Base-by-base conservation (phyloP, 495 filamentous ascomycete genomes). In the Penicillium steckii region DNA sequence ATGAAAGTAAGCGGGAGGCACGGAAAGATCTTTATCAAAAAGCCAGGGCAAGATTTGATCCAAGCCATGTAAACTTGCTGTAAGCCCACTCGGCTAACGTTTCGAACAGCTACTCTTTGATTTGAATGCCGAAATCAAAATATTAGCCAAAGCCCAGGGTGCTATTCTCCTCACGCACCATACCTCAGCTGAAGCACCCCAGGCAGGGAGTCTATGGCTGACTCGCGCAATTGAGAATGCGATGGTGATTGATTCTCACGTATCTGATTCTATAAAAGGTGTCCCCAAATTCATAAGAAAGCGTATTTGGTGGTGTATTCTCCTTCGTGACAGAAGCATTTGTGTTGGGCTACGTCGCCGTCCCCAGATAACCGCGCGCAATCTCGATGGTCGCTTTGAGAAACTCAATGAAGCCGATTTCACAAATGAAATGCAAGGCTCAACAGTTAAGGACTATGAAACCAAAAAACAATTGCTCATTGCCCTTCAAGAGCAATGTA, bases 291-390 rank as follows among this genome's bases (percentile, higher is more conserved):
- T 60, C 0, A 46, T 69, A 15, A 72, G 67, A 42, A 78, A 77
- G 52, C 65, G 76, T 4, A 50, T 80, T 18, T 79, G 74, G 75
- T 79, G 78, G 76, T 74, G 73, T 15, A 75, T 76, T 35, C 55
- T 79, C 23, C 66, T 80, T 2, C 75, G 77, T 25, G 77, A 80
- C 61, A 71, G 76, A 29, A 75, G 75, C 27, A 44, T 80, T 8
- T 68, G 68, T 26, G 70, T 80, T 24, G 75, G 75, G 8, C 64
- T 79, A 12, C 74, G 75, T 37, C 70, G 76, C 15, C 69, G 69
- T 26, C 64, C 77, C 8, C 76, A 79, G 48, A 65, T 80, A 24
- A 73, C 71, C 2, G 65, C 73, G 5, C 55, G 67, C 3, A 68
- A 71, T 50, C 67, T 75, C 32, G 32, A 62, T 66, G 45, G 67